Evolutionary conservation across 352 stramenopile species (phyloP).

Genomic region (Vaucheria bursata): DNA sequence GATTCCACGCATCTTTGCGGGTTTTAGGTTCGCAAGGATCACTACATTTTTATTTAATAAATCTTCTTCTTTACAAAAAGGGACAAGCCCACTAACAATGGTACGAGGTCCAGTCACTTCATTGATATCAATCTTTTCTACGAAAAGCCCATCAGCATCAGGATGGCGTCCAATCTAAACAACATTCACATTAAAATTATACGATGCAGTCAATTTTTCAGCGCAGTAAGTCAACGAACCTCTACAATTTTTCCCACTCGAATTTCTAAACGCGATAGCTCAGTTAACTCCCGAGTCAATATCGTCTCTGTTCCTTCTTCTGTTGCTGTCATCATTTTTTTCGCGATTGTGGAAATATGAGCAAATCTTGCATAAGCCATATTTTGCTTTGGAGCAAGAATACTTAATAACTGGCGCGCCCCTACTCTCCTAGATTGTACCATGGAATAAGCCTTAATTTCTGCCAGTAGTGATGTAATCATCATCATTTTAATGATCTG

Average conservation of each 20-base stretch:
- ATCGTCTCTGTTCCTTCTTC: constrained; percentile 2
- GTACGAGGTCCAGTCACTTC: constrained; percentile 44
- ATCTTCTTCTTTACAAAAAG: constrained; percentile 46
- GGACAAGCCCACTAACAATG: constrained; percentile 51
- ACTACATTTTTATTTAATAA: constrained; percentile 48
- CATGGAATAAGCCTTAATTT: no score
- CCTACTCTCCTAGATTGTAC: no score
- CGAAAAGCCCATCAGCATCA: constrained; percentile 51
- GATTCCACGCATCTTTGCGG: constrained; percentile 45
- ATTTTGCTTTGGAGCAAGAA: not conserved
- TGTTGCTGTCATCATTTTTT: no score
- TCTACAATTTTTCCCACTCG: constrained; percentile 49
- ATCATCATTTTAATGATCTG: no score
- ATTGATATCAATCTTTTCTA: constrained; percentile 51
- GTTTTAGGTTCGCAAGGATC: constrained; percentile 52
- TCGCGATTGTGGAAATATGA: not conserved
- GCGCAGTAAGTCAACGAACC: no score
- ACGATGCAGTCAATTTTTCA: no score
- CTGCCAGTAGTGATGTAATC: no score
- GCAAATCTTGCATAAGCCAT: not conserved
- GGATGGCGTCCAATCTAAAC: constrained; percentile 46
- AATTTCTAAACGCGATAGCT: constrained; percentile 50
- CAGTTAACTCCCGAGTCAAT: constrained; percentile 39
- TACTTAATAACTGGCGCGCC: no score
- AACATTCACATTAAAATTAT: not conserved